Conservation (phyloP, 306 rosid species). For the Geum urbanum region DNA sequence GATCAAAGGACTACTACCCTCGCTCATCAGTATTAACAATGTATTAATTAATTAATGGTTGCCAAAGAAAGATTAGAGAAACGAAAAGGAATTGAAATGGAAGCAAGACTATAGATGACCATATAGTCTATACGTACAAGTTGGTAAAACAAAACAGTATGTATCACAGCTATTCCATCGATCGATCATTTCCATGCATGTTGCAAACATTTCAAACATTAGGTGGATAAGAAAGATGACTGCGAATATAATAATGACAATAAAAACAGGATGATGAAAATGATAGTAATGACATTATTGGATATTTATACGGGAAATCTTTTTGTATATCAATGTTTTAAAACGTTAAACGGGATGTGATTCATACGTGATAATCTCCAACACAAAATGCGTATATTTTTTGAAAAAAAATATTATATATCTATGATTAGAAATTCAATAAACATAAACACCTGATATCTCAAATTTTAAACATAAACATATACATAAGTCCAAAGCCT, state of each 20-base stretch:
- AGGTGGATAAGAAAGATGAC: background rate
- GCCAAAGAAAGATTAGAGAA: background rate
- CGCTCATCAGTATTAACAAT: background rate
- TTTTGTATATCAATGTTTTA: too few species aligned
- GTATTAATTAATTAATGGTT: background rate
- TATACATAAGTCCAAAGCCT: too few species aligned
- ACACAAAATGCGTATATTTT: too few species aligned
- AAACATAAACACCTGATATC: too few species aligned
- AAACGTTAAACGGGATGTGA: too few species aligned
- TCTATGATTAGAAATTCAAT: too few species aligned
- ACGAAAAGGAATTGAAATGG: background rate
- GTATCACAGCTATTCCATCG: background rate
- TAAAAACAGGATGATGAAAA: background rate
- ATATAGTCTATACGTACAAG: too few species aligned
- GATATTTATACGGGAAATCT: background rate
- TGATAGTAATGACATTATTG: background rate
- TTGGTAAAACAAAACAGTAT: background rate
- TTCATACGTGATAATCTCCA: too few species aligned
- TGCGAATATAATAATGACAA: background rate
- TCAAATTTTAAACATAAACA: too few species aligned
- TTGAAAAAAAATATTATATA: too few species aligned
- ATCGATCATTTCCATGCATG: background rate
- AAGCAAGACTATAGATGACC: too few species aligned
- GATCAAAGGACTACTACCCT: background rate
- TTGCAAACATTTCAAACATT: constrained; percentile 2